Evolutionary conservation across 352 stramenopile species (phyloP).

Genomic region (Bremia lactucae): DNA sequence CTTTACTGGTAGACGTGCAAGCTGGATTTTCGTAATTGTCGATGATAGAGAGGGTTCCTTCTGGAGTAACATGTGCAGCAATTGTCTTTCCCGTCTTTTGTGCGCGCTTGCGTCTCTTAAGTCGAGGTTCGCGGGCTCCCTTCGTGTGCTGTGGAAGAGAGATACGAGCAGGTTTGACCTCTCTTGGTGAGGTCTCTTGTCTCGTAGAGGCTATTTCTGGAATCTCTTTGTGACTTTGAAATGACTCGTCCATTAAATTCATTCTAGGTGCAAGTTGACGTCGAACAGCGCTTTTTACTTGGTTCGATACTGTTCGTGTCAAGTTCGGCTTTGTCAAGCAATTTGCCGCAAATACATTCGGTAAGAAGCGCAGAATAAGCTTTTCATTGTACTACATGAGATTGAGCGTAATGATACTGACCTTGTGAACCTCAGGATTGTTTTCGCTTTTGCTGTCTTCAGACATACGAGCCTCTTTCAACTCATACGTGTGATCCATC

Average conservation of each 20-base stretch:
- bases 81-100: slow-evolving; percentile 16
- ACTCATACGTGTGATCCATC: neutral
- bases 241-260: slow-evolving; percentile 12
- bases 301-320: slow-evolving; percentile 7
- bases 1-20: neutral
- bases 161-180: neutral
- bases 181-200: neutral
- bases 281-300: slow-evolving; percentile 14
- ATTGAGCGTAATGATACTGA: slow-evolving; percentile 1
- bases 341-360: slow-evolving; percentile 3
- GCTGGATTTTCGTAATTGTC: neutral
- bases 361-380: slow-evolving; percentile 1
- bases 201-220: neutral
- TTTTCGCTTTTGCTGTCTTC: slow-evolving; percentile 1
- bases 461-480: neutral
- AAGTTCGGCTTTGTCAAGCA: slow-evolving; percentile 4
- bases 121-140: slow-evolving; percentile 6
- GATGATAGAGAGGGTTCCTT: neutral
- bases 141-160: neutral
- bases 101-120: slow-evolving; percentile 17
- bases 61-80: neutral
- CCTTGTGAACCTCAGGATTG: too few species aligned
- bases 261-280: slow-evolving; percentile 10
- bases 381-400: neutral
- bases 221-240: slow-evolving; percentile 12